phyloP scores from a whole-genome alignment of 2,329 filamentous ascomycete genomes.

The Exophiala viscosa region DNA sequence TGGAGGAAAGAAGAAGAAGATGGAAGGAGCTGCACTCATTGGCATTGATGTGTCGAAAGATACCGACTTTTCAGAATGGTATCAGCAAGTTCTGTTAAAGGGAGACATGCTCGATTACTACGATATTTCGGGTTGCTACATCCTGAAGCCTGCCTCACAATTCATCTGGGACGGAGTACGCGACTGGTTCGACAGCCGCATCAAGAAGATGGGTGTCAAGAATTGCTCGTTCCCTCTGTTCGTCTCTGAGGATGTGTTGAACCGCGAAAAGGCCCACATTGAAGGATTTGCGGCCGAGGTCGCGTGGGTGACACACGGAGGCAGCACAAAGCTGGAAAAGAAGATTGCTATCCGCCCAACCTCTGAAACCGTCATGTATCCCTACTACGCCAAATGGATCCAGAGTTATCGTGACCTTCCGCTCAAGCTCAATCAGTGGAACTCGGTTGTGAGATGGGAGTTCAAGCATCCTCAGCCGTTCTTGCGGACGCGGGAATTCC shows the following conservation, averaged over 20 bases:
- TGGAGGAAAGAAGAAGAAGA: constrained; percentile 47
- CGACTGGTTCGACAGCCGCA: constrained; percentile 58
- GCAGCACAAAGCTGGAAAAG: constrained; percentile 87
- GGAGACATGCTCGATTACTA: constrained; percentile 98
- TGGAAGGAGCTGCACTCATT: constrained; percentile 64
- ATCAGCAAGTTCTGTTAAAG: constrained; percentile 95
- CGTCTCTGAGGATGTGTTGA: constrained; percentile 82
- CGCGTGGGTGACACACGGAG: constrained; percentile 60
- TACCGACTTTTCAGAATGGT: constrained; percentile 90
- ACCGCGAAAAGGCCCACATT: constrained; percentile 88
- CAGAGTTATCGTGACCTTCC: constrained; percentile 93
- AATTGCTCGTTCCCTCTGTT: constrained; percentile 98
- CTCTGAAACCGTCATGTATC: constrained; percentile 83
- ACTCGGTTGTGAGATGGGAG: constrained; percentile 92
- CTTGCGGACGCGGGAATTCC: constrained; percentile 86
- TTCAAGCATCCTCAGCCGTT: constrained; percentile 88
- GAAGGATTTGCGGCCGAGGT: constrained; percentile 88
- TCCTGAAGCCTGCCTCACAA: constrained; percentile 71
- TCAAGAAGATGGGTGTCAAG: constrained; percentile 87
- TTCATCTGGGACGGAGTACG: constrained; percentile 67
- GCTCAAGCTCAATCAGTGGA: constrained; percentile 95
- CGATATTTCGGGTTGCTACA: constrained; percentile 95
- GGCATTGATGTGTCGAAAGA: constrained; percentile 84
- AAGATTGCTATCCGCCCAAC: constrained; percentile 67
- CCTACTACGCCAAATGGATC: constrained; percentile 96